These are phyloP conservation scores for Ophidiomyces ophidiicola DNA, from an alignment of 2,329 filamentous ascomycete species.

Conservation along the genomic window DNA sequence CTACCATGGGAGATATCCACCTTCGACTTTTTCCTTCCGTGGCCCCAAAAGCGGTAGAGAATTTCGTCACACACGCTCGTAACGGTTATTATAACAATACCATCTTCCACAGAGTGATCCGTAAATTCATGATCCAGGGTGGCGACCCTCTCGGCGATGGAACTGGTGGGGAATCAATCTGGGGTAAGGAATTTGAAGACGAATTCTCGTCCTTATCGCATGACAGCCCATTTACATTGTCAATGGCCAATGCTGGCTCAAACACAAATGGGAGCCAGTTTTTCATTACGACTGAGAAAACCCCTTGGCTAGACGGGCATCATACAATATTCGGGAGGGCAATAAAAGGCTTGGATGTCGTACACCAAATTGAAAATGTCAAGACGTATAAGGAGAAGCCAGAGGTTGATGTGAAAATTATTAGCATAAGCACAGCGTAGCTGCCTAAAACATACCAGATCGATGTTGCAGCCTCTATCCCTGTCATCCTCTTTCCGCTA, in stretches of 20 bases:
- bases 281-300: constrained; percentile 96
- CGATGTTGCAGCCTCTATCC: background rate
- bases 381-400: constrained; percentile 86
- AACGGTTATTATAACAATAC: constrained; percentile 94
- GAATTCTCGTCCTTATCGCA: constrained; percentile 86
- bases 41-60: constrained; percentile 89
- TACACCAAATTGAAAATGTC: constrained; percentile 88
- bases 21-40: constrained; percentile 86
- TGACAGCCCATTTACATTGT: constrained; percentile 90
- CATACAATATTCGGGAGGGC: constrained; percentile 93
- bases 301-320: constrained; percentile 90
- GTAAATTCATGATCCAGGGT: constrained; percentile 92
- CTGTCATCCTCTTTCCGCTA: background rate
- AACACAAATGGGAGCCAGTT: constrained; percentile 96
- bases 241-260: constrained; percentile 94
- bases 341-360: constrained; percentile 79
- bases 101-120: constrained; percentile 93
- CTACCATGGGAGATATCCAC: constrained; percentile 85
- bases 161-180: constrained; percentile 82
- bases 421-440: constrained; percentile 53
- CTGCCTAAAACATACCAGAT: background rate
- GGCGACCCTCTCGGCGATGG: constrained; percentile 81
- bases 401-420: constrained; percentile 92
- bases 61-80: constrained; percentile 84
- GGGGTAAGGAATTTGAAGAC: constrained; percentile 84